Conservation (phyloP, 2,329 filamentous ascomycete genomes). For the Drechslerella stenobrocha region DNA sequence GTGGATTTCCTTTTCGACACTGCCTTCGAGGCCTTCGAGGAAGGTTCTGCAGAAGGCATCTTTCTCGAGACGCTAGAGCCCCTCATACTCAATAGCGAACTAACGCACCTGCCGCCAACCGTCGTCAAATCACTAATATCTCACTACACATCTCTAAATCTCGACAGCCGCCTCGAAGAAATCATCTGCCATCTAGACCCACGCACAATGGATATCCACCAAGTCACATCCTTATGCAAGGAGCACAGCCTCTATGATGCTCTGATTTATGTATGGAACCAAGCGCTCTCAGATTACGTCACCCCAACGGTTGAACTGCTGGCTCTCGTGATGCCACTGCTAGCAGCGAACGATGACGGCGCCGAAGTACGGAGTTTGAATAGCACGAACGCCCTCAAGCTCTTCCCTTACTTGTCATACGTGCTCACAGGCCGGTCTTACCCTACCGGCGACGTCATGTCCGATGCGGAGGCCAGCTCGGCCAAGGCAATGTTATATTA, state of each 20-base stretch:
- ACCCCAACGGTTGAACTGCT: constrained; percentile 85
- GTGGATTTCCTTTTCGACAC: constrained; percentile 86
- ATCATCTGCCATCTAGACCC: constrained; percentile 93
- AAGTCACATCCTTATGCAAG: constrained; percentile 87
- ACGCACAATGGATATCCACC: constrained; percentile 86
- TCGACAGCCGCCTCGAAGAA: constrained; percentile 81
- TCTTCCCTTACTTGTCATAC: constrained; percentile 94
- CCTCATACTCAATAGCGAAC: constrained; percentile 76
- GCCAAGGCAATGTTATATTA: constrained; percentile 90
- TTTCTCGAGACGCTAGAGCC: constrained; percentile 89
- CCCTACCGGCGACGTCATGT: constrained; percentile 76
- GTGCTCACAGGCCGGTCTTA: constrained; percentile 88
- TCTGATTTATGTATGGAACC: constrained; percentile 95
- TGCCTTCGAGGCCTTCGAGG: constrained; percentile 86
- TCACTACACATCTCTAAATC: constrained; percentile 75
- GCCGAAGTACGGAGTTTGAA: constrained; percentile 63
- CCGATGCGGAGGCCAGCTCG: constrained; percentile 70
- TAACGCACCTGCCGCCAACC: constrained; percentile 75
- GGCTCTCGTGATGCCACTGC: constrained; percentile 65
- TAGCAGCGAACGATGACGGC: constrained; percentile 62
- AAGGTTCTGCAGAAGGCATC: constrained; percentile 70
- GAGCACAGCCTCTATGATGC: constrained; percentile 92
- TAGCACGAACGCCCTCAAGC: constrained; percentile 76
- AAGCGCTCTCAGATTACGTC: constrained; percentile 83
- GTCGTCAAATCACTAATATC: constrained; percentile 84